Conservation (phyloP, 1,139 yeast species). For the Zhuliangozyma blackwelliae region DNA sequence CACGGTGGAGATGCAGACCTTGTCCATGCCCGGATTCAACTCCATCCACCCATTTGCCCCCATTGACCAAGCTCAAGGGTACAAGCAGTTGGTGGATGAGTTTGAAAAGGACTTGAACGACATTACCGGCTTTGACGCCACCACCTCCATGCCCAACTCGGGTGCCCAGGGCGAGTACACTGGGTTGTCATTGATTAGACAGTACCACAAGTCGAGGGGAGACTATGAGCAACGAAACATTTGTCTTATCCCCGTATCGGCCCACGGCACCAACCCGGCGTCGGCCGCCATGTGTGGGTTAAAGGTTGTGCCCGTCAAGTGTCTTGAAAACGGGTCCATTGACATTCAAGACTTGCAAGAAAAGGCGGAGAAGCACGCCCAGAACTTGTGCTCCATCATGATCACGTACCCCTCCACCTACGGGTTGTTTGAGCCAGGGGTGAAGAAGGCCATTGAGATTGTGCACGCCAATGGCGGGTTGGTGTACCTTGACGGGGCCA, state of each 20-base stretch:
- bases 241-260: constrained; percentile 93
- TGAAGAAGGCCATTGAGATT: constrained; percentile 74
- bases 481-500: constrained; percentile 97
- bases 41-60: constrained; percentile 93
- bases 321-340: constrained; percentile 79
- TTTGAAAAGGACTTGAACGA: constrained; percentile 83
- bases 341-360: constrained; percentile 70
- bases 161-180: constrained; percentile 99
- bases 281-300: constrained; percentile 97
- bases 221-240: constrained; percentile 68
- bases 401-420: constrained; percentile 96
- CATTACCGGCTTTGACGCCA: constrained; percentile 92
- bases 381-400: constrained; percentile 84
- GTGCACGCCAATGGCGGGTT: constrained; percentile 89
- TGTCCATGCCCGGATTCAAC: constrained; percentile 91
- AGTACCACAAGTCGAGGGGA: constrained; percentile 70
- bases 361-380: constrained; percentile 69
- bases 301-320: constrained; percentile 88
- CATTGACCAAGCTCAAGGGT: constrained; percentile 79
- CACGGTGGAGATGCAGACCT: constrained; percentile 90
- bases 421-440: constrained; percentile 93
- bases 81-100: constrained; percentile 66
- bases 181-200: constrained; percentile 81
- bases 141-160: constrained; percentile 92
- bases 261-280: constrained; percentile 98